A percentile compares a stretch with the other conserved stretches of the same genome.
Evolutionary conservation across 768 basidiomycete genomes (phyloP).

Genomic region (Tulasnella sp.): DNA sequence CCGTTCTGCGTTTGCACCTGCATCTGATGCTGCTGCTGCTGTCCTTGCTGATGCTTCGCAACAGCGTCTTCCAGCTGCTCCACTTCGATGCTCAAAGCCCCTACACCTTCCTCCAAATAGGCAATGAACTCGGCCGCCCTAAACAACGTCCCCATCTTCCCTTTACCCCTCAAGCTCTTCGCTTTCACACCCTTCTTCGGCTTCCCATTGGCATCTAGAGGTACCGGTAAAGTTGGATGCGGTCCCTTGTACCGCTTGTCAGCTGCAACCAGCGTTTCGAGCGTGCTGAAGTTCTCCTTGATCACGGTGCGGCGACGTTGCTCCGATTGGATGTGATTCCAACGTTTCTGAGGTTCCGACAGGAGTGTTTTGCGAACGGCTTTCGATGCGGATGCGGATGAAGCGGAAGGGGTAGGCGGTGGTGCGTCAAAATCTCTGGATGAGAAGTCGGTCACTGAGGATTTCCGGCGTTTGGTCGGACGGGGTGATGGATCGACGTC

Average conservation of each 20-base stretch:
- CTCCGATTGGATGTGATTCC: slow-evolving; percentile 92
- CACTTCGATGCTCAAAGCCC: slow-evolving; percentile 63
- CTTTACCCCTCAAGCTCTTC: slow-evolving; percentile 61
- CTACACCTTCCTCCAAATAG: slow-evolving; percentile 79
- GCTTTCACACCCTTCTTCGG: slow-evolving; percentile 35
- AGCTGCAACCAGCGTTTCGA: slow-evolving; percentile 75
- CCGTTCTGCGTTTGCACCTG: background rate
- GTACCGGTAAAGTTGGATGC: background rate
- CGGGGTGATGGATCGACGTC: background rate
- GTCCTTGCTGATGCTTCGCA: background rate
- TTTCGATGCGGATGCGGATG: background rate
- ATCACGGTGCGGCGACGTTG: slow-evolving; percentile 91
- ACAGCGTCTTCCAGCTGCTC: slow-evolving; percentile 42
- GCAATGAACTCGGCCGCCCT: slow-evolving; percentile 77
- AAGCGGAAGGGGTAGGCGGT: slow-evolving; percentile 16
- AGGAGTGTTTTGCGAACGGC: slow-evolving; percentile 54
- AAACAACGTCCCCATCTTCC: slow-evolving; percentile 84
- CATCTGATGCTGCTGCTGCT: background rate
- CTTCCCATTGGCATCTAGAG: slow-evolving; percentile 48
- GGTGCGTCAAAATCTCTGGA: slow-evolving; percentile 24
- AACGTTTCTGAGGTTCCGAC: slow-evolving; percentile 76
- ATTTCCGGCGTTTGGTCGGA: slow-evolving; percentile 20
- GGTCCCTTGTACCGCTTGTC: slow-evolving; percentile 26
- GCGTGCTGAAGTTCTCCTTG: slow-evolving; percentile 78
- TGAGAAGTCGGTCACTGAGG: slow-evolving; percentile 21